Conservation (phyloP, 345 rosid species). For the Anacardium occidentale region DNA sequence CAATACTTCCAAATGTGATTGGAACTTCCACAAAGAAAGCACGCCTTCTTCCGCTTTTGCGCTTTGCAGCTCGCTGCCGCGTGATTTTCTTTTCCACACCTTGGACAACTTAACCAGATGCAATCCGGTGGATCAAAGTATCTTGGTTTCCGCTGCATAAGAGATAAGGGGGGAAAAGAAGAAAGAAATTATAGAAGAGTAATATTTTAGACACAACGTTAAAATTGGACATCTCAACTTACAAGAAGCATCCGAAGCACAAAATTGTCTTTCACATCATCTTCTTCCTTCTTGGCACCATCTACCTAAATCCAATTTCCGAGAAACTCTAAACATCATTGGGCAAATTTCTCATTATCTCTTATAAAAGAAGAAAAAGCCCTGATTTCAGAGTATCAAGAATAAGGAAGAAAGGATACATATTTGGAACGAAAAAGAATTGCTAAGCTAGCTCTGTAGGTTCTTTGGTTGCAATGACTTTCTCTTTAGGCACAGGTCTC, state of each 20-base stretch:
- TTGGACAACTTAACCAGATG: constrained; percentile 5
- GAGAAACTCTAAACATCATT: too few species aligned
- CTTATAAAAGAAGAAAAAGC: too few species aligned
- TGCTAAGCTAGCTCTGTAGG: too few species aligned
- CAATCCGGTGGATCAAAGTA: constrained; percentile 33
- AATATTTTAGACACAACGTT: neutral
- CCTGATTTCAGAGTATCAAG: too few species aligned
- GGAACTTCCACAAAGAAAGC: constrained; percentile 30
- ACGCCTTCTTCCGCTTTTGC: constrained; percentile 22
- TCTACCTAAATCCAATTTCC: constrained; percentile 10
- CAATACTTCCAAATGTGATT: constrained; percentile 29
- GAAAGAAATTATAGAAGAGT: neutral
- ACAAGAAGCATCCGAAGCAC: constrained; percentile 31
- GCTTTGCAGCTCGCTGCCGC: constrained; percentile 7
- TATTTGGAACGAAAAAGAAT: too few species aligned
- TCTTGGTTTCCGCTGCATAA: constrained; percentile 30
- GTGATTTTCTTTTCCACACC: constrained; percentile 21
- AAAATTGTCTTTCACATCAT: constrained; percentile 16
- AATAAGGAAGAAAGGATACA: too few species aligned
- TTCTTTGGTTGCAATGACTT: too few species aligned
- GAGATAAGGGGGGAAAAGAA: neutral
- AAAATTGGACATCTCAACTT: constrained; percentile 9
- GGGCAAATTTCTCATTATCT: too few species aligned
- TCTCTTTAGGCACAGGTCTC: too few species aligned
- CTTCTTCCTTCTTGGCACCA: constrained; percentile 10